Conservation (phyloP, 2,329 filamentous ascomycete genomes). For the Cordyceps cateniannulata region DNA sequence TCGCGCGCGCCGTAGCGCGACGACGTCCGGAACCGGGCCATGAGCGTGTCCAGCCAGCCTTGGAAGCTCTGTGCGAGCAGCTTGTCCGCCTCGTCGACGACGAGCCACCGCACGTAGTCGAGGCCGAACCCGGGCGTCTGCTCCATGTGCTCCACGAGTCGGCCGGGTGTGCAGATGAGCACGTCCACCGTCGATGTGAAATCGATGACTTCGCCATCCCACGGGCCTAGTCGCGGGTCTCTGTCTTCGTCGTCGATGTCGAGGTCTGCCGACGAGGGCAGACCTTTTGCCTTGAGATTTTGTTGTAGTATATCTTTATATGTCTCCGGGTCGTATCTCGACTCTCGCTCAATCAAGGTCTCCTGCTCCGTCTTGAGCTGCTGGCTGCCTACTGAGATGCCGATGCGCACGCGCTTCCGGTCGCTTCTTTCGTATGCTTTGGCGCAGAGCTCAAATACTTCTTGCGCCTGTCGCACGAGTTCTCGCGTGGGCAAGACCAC, state of each 20-base stretch:
- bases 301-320: slow-evolving; percentile 30
- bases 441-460: slow-evolving; percentile 69
- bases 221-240: slow-evolving; percentile 25
- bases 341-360: slow-evolving; percentile 37
- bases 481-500: slow-evolving; percentile 89
- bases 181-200: slow-evolving; percentile 74
- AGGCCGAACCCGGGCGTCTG: slow-evolving; percentile 77
- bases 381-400: slow-evolving; percentile 76
- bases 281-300: slow-evolving; percentile 10
- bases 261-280: not conserved
- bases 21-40: slow-evolving; percentile 49
- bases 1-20: slow-evolving; percentile 45
- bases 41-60: slow-evolving; percentile 74
- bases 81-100: slow-evolving; percentile 92
- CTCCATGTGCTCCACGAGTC: slow-evolving; percentile 84
- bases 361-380: slow-evolving; percentile 60
- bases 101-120: slow-evolving; percentile 74
- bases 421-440: slow-evolving; percentile 49
- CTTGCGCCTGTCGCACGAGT: slow-evolving; percentile 77
- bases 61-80: slow-evolving; percentile 88
- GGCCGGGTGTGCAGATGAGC: slow-evolving; percentile 84
- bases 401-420: slow-evolving; percentile 67
- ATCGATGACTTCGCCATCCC: slow-evolving; percentile 49
- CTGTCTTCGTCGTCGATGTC: slow-evolving; percentile 12
- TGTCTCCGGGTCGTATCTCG: slow-evolving; percentile 57